Conservation (phyloP, 2,329 filamentous ascomycete species). For the Thelonectria blattea region DNA sequence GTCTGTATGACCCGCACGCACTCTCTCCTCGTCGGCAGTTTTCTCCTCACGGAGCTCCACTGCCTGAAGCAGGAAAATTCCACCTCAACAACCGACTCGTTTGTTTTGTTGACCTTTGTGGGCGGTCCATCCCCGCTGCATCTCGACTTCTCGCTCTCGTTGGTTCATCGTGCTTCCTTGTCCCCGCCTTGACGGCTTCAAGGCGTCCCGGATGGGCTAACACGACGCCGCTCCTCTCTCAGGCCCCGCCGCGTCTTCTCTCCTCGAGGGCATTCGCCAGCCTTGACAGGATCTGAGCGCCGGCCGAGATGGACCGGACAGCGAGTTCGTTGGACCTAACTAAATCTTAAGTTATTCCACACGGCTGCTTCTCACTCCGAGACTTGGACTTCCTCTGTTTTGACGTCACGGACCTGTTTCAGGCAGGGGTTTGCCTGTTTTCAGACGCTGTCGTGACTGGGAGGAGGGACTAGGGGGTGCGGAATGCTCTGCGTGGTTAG, state of each 20-base stretch:
- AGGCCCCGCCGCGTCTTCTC: conserved; percentile 24
- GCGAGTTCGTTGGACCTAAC: conserved; percentile 22
- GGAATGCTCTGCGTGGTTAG: conserved; percentile 9
- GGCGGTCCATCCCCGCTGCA: not conserved
- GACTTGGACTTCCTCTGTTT: conserved; percentile 7
- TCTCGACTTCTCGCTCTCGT: conserved; percentile 12
- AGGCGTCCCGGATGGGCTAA: conserved; percentile 34
- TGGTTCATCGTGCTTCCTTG: conserved; percentile 31
- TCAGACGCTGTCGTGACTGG: not conserved
- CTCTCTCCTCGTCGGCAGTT: conserved; percentile 17
- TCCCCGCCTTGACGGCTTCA: conserved; percentile 35
- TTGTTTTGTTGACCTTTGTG: conserved; percentile 12
- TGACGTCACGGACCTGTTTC: conserved; percentile 25
- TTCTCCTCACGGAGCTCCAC: conserved; percentile 18
- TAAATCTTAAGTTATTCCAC: conserved; percentile 21
- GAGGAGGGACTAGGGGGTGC: conserved; percentile 14
- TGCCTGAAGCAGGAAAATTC: conserved; percentile 1
- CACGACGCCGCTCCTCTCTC: conserved; percentile 24
- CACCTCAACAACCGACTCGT: conserved; percentile 20
- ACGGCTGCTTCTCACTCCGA: conserved; percentile 8
- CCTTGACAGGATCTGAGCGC: conserved; percentile 27
- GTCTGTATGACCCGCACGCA: conserved; percentile 33
- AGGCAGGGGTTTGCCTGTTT: conserved; percentile 14
- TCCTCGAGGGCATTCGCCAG: conserved; percentile 22
- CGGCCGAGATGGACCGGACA: conserved; percentile 33